Conservation (phyloP, 2,329 filamentous ascomycete species). For the Pleoardoris graminearum region DNA sequence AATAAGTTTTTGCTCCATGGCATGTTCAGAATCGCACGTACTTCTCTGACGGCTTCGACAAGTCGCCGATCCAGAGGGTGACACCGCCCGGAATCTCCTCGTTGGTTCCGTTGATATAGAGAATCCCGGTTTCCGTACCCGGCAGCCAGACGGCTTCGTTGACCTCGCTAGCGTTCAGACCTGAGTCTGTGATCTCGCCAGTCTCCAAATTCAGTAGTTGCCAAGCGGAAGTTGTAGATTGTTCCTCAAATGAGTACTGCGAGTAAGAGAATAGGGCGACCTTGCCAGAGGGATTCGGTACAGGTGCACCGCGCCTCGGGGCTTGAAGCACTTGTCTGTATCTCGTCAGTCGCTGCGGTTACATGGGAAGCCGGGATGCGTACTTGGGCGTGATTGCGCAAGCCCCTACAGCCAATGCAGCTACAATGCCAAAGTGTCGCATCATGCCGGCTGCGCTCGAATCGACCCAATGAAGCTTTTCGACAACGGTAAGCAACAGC, state of each 20-base stretch:
- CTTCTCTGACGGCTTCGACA: conserved; percentile 29
- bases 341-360: conserved; percentile 9
- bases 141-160: conserved; percentile 42
- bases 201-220: conserved; percentile 38
- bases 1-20: background rate
- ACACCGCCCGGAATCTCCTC: conserved; percentile 54
- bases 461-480: conserved; percentile 32
- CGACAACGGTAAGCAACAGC: conserved; percentile 20
- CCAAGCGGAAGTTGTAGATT: conserved; percentile 63
- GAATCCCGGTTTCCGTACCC: conserved; percentile 55
- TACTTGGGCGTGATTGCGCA: conserved; percentile 43
- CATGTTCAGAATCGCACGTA: conserved; percentile 2
- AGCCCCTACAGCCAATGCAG: conserved; percentile 39
- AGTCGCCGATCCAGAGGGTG: conserved; percentile 42
- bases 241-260: conserved; percentile 77
- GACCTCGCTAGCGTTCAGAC: conserved; percentile 38
- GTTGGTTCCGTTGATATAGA: conserved; percentile 66
- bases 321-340: conserved; percentile 63
- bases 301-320: conserved; percentile 69
- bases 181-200: conserved; percentile 37
- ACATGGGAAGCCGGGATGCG: conserved; percentile 13
- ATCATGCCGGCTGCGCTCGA: conserved; percentile 36
- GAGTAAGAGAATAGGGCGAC: conserved; percentile 69
- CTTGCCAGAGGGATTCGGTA: conserved; percentile 68
- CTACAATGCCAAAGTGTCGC: conserved; percentile 38